phyloP scores from a whole-genome alignment of 2,329 filamentous ascomycete species.

The Blastomyces silverae region DNA sequence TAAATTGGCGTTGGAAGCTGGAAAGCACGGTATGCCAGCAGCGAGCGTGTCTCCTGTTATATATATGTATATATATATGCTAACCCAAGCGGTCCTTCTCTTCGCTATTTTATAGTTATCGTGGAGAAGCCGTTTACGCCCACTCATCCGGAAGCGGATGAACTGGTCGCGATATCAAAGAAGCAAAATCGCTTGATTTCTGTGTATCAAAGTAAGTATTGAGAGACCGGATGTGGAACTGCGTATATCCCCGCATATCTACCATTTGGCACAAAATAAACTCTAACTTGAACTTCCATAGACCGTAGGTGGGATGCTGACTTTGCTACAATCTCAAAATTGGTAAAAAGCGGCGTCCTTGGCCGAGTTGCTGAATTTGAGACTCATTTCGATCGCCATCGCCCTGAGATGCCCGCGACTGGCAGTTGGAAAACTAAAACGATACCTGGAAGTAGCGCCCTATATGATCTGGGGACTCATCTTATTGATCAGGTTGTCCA shows the following conservation, averaged over 20 bases:
- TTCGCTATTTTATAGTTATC: conserved; percentile 48
- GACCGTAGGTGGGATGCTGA: conserved; percentile 71
- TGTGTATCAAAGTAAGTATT: conserved; percentile 57
- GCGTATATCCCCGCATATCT: neutral
- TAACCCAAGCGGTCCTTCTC: neutral
- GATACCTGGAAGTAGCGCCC: conserved; percentile 58
- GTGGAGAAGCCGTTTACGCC: conserved; percentile 80
- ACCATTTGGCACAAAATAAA: neutral
- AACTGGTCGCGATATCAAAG: conserved; percentile 53
- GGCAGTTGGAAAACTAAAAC: conserved; percentile 59
- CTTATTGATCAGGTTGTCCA: conserved; percentile 67
- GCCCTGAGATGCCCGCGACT: conserved; percentile 48
- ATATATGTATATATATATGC: conserved; percentile 2
- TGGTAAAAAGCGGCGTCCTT: conserved; percentile 54
- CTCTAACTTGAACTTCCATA: conserved; percentile 20
- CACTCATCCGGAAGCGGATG: conserved; percentile 58
- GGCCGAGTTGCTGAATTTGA: conserved; percentile 72
- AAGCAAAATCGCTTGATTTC: conserved; percentile 50
- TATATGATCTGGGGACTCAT: conserved; percentile 72
- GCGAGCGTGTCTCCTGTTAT: neutral
- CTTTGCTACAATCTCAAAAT: conserved; percentile 61
- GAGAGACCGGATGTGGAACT: neutral
- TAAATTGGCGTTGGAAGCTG: conserved; percentile 57
- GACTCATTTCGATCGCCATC: conserved; percentile 72
- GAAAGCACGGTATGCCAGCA: conserved; percentile 54